Conservation (phyloP, 768 basidiomycete genomes). For the Leccinum truebloodii region DNA sequence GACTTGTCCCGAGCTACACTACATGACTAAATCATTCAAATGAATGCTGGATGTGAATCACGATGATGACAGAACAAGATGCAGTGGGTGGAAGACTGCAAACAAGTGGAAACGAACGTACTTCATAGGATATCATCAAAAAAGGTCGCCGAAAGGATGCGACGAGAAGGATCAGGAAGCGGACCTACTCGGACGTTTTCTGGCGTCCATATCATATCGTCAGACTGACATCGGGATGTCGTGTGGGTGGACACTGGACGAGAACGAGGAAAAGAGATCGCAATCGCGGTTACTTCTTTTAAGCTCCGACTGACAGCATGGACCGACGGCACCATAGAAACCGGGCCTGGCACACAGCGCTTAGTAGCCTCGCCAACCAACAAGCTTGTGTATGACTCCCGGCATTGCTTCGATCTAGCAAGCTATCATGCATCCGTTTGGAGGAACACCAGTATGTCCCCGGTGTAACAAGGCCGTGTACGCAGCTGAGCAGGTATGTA, state of each 20-base stretch:
- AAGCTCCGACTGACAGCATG: conserved; percentile 37
- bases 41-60: conserved; percentile 21
- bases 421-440: conserved; percentile 66
- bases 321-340: no score
- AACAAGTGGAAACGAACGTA: conserved; percentile 23
- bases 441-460: conserved; percentile 71
- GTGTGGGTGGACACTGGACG: no score
- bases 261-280: conserved; percentile 15
- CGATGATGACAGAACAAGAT: conserved; percentile 10
- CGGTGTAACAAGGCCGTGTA: conserved; percentile 78
- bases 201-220: neutral
- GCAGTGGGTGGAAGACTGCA: conserved; percentile 5
- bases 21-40: conserved; percentile 31
- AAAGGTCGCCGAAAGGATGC: neutral
- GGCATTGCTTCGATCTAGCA: conserved; percentile 9
- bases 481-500: conserved; percentile 79
- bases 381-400: conserved; percentile 1
- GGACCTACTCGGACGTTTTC: neutral
- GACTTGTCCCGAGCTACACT: conserved; percentile 24
- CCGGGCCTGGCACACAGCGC: conserved; percentile 8
- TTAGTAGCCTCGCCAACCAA: no score
- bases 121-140: neutral
- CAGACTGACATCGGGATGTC: conserved; percentile 21
- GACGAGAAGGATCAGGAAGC: neutral
- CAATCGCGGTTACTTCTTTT: conserved; percentile 37